Evolutionary conservation across 2,329 filamentous ascomycete species (phyloP), one percentile per base, ranked within the genome.

Genomic region (Diaporthe helianthi): DNA sequence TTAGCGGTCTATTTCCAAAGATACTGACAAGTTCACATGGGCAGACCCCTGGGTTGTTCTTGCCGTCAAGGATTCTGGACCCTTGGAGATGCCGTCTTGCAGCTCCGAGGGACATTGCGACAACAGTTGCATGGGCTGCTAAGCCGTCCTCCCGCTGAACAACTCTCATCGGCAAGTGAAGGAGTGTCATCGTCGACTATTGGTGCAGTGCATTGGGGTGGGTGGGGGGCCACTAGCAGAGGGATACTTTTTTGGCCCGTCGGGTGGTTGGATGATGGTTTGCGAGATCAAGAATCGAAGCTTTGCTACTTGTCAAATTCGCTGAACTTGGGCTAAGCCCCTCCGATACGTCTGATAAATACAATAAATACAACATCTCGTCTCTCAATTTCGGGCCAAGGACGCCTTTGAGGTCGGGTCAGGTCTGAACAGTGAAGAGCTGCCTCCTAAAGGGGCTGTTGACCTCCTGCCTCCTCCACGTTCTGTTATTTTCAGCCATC

Each of bases 11-110:
- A 6, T 2, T 6, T 15, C 13, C 9, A 3, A 4, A 9, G 13
- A 33, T 2, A 64, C 31, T 13, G 12, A 22, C 9, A 7, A 22
- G 4, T 7, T 19, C 9, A 41, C 38, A 1, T 17, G 12, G 4
- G 5, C 38, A 68, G 67, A 64, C 24, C 67, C 67, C 38, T 68
- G 58, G 58, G n/a, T 68, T 22, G 26, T 68, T 8, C 55, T 68
- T 10, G 49, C 58, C 12, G 49, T 49, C 38, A 64, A 47, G 29
- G 67, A 65, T 6, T 47, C 67, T n/a, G 47, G 67, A 9, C 49
- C 55, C 22, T 49, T 12, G 36, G 10, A 44, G 2, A 15, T 15
- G 1, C 4, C 41, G 4, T 26, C 15, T n/a, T 60, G 24, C 17
- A 60, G 54, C 36, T 44, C 36, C 4, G 33, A 60, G 5, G 36